Percentiles rank a stretch among this genome's conserved stretches.
phyloP scores from a whole-genome alignment of 306 rosid species.

The peach (Prunus persica) region Prunus_persica_NCBIv2 NC_034015.1:13912001-13912500 shows the following conservation, averaged over 20 bases:
- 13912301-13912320: conserved; percentile 40
- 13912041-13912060: conserved; percentile 82
- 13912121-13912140: conserved; percentile 39
- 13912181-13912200: conserved; percentile 50
- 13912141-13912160: conserved; percentile 45
- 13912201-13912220: conserved; percentile 71
- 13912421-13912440: conserved; percentile 56
- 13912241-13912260: conserved; percentile 71
- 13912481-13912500: conserved; percentile 73
- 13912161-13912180: conserved; percentile 73
- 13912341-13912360: conserved; percentile 59
- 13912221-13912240: conserved; percentile 45
- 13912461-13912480: conserved; percentile 81
- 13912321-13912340: conserved; percentile 51
- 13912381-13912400: conserved; percentile 75
- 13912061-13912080: conserved; percentile 65
- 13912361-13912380: conserved; percentile 86
- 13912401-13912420: conserved; percentile 69
- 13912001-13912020: conserved; percentile 81
- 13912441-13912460: conserved; percentile 60
- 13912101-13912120: conserved; percentile 80
- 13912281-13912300: conserved; percentile 62
- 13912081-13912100: conserved; percentile 80
- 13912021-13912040: conserved; percentile 47
- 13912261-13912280: conserved; percentile 35